Conservation (phyloP, 108 stramenopile genomes). For the Pseudonitzschia multistriata region DNA sequence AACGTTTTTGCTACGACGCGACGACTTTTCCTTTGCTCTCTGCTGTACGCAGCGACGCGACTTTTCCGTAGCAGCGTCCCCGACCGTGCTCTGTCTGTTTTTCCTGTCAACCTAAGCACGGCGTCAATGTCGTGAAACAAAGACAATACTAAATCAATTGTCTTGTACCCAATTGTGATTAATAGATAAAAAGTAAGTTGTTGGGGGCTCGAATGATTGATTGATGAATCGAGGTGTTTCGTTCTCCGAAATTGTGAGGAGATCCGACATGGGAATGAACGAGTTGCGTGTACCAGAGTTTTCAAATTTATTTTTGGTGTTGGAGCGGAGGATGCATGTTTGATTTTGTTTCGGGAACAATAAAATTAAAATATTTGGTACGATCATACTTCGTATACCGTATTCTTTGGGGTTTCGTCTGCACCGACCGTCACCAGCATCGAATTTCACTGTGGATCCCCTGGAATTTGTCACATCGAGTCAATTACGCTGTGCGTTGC, state of each 20-base stretch:
- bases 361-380: neutral
- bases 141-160: no score
- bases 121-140: no score
- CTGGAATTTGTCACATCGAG: neutral
- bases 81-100: no score
- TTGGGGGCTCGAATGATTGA: neutral
- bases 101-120: no score
- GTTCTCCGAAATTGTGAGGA: neutral
- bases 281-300: neutral
- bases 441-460: neutral
- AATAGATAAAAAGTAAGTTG: no score
- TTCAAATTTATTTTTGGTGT: slow-evolving; percentile 1
- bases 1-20: no score
- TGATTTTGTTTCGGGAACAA: no score
- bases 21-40: no score
- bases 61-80: no score
- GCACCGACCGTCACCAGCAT: neutral
- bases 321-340: slow-evolving; percentile 5
- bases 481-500: neutral
- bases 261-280: neutral
- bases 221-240: neutral
- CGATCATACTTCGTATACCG: neutral
- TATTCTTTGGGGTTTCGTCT: neutral
- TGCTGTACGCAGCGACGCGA: no score
- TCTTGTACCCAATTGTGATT: no score